Evolutionary conservation across 768 basidiomycete genomes (phyloP), one percentile per base, ranked within the genome.

Genomic region (Kwoniella mangroviensis): DNA sequence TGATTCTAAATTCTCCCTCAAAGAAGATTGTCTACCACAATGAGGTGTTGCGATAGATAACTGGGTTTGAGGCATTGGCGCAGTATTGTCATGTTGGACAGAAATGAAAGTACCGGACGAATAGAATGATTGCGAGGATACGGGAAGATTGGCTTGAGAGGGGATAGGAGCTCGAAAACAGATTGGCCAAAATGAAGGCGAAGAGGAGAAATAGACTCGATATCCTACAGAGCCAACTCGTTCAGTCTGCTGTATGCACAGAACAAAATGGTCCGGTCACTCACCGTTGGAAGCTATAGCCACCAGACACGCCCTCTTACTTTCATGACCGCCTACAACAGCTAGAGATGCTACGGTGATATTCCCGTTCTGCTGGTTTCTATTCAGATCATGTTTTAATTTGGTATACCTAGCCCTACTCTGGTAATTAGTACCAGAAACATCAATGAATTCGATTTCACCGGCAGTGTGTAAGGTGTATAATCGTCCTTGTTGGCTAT

Each of bases 291-390:
- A 85, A 24, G 94, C 93, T 57, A 95, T 84, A 1, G 91, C 93
- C 59, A 97, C 85, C 11, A 98, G 86, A 67, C 92, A 92, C 13
- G 92, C 84, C 26, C 87, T 84, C 17, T 88, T 87, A 77, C 89
- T 90, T 70, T 90, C 88, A 69, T 93, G 87, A 45, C 85, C 84
- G 21, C 82, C 74, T 83, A 97, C 93, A 28, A 89, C 86, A 53
- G 90, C 86, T 60, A 95, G 84, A 13, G 86, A 85, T 1, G 89
- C 82, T 58, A 94, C 89, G 57, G 90, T 65, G 1, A 58, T 63
- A n/a, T 42, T 45, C 19, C 72, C 63, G 4, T 22, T 53, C 21
- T 69, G 72, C 11, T 24, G 58, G 22, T 71, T 34, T 15, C 65
- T 40, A 22, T 62, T 68, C 22, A 69, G 28, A 43, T 55, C 52